These are phyloP conservation scores for Colletotrichum orbiculare DNA, from an alignment of 2,329 filamentous ascomycete genomes.

Conservation along the genomic window DNA sequence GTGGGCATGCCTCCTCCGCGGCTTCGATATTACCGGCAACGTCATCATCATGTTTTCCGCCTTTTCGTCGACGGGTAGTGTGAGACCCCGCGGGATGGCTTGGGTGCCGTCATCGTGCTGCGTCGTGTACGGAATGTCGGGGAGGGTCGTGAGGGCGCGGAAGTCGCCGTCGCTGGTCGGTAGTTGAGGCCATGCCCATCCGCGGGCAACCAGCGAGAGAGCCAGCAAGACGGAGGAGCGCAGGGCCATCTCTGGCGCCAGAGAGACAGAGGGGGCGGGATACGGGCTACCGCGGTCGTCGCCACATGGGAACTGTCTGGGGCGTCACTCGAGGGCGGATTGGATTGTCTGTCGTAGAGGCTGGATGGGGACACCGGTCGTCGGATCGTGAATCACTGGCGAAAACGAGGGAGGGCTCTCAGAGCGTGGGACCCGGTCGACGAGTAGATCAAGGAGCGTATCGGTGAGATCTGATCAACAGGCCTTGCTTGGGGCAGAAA, in stretches of 20 bases:
- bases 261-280: conserved; percentile 3
- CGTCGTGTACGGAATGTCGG: conserved; percentile 35
- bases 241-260: conserved; percentile 28
- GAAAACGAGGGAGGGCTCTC: conserved; percentile 10
- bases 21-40: conserved; percentile 20
- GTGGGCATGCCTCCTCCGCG: conserved; percentile 19
- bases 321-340: not conserved
- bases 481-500: not conserved
- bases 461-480: not conserved
- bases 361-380: not conserved
- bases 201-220: conserved; percentile 26
- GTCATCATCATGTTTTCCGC: conserved; percentile 25
- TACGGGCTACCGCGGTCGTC: conserved; percentile 34
- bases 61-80: conserved; percentile 26
- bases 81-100: conserved; percentile 23
- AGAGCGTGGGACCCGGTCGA: conserved; percentile 1
- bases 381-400: not conserved
- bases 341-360: not conserved
- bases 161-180: conserved; percentile 33
- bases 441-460: conserved; percentile 11
- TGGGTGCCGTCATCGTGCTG: not conserved
- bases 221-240: conserved; percentile 34
- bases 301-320: conserved; percentile 34
- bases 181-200: conserved; percentile 36
- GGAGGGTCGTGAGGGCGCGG: conserved; percentile 23